Conservation (phyloP, 305 asterid species). For the Fraxinus velutina region DNA sequence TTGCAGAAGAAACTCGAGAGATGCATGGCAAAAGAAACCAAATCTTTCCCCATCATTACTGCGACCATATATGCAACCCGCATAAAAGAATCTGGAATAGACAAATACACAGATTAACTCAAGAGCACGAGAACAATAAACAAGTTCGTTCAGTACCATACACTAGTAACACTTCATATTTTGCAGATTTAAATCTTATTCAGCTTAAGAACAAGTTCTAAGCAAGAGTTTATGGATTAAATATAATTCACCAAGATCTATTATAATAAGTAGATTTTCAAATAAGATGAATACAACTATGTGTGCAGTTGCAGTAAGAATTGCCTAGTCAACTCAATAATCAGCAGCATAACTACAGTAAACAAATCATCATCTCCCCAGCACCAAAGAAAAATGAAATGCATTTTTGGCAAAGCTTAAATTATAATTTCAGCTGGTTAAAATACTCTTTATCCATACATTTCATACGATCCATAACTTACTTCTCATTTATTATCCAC, state of each 20-base stretch:
- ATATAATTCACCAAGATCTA: not conserved
- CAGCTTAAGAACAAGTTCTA: conserved; percentile 17
- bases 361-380: conserved; percentile 1
- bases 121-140: conserved; percentile 20
- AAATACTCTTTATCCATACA: not conserved
- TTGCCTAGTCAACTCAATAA: conserved; percentile 15
- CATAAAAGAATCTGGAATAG: conserved; percentile 70
- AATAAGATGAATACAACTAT: not conserved
- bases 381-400: not conserved
- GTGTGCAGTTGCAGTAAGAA: conserved; percentile 10
- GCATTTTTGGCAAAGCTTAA: not conserved
- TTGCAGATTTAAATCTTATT: conserved; percentile 2
- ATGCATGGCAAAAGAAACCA: conserved; percentile 94
- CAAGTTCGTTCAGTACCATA: conserved; percentile 11
- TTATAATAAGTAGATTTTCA: not conserved
- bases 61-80: conserved; percentile 84
- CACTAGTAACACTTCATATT: not conserved
- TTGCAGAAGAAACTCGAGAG: conserved; percentile 96
- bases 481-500: not conserved
- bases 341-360: not conserved
- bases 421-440: not conserved
- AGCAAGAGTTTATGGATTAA: conserved; percentile 7
- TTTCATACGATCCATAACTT: not conserved
- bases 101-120: conserved; percentile 23
- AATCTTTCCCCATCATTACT: conserved; percentile 83